These are phyloP conservation scores for Lizonia empirigonia DNA, from an alignment of 2,329 filamentous ascomycete genomes.

Conservation along the genomic window DNA sequence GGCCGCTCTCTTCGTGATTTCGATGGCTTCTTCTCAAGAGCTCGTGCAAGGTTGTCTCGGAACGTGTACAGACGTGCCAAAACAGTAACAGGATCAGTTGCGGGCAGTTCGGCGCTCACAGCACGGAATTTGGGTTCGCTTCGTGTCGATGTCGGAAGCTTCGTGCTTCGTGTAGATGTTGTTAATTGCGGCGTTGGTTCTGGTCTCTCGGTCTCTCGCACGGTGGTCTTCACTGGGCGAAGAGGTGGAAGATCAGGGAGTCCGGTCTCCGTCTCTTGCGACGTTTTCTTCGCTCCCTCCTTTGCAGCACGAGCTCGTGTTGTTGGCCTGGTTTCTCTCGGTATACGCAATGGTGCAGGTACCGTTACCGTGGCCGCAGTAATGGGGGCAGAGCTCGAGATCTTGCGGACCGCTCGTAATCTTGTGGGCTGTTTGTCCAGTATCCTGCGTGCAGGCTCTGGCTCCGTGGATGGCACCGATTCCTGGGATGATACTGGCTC, in stretches of 20 bases:
- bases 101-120: conserved; percentile 39
- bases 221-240: conserved; percentile 26
- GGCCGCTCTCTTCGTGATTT: conserved; percentile 54
- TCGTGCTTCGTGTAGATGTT: conserved; percentile 9
- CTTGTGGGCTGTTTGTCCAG: conserved; percentile 46
- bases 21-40: conserved; percentile 48
- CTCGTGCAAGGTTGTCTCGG: conserved; percentile 53
- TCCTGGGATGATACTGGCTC: conserved; percentile 35
- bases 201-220: conserved; percentile 27
- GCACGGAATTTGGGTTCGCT: conserved; percentile 31
- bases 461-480: conserved; percentile 22
- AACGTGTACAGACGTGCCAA: conserved; percentile 52
- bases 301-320: conserved; percentile 35
- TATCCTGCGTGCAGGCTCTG: conserved; percentile 35
- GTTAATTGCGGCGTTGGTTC: conserved; percentile 19
- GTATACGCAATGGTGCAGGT: conserved; percentile 36
- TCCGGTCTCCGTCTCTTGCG: conserved; percentile 29
- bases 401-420: conserved; percentile 43
- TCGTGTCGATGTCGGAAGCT: conserved; percentile 26
- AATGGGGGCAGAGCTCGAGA: conserved; percentile 41
- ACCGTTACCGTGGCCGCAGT: conserved; percentile 39
- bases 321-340: conserved; percentile 35
- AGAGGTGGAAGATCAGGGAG: conserved; percentile 35
- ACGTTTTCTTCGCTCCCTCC: conserved; percentile 22
- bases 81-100: conserved; percentile 54